phyloP scores from a whole-genome alignment of 257 asterid species.

The Solanum pimpinellifolium region DNA sequence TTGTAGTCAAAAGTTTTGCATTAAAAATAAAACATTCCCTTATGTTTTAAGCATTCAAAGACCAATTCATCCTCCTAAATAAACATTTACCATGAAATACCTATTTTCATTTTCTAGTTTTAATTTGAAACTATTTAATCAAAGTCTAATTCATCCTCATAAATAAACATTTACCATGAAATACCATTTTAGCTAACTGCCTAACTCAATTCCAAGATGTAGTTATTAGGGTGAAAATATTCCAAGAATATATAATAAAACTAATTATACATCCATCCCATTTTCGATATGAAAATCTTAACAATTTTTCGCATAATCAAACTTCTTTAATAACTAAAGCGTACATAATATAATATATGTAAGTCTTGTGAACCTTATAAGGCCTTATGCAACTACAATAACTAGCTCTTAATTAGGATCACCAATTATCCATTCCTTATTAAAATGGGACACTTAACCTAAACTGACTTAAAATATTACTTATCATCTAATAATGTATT shows the following conservation, averaged over 20 bases:
- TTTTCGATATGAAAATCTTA: not conserved
- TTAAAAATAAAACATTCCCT: not conserved
- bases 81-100: not conserved
- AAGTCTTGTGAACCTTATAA: not conserved
- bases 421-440: not conserved
- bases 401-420: not conserved
- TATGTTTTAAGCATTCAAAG: not conserved
- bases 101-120: not conserved
- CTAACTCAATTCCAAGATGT: not conserved
- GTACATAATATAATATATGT: not conserved
- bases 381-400: not conserved
- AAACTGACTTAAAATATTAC: too few relatives aligned
- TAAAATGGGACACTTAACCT: not conserved
- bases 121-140: not conserved
- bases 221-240: not conserved
- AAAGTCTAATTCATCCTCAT: not conserved
- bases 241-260: too few relatives aligned
- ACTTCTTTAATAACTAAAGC: too few relatives aligned
- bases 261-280: not conserved
- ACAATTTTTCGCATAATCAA: too few relatives aligned
- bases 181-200: too few relatives aligned
- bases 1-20: accelerated
- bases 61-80: not conserved
- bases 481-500: too few relatives aligned
- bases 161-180: too few relatives aligned